Conservation (phyloP, 352 stramenopile species). For the Pythium rhizo-oryzae region DNA sequence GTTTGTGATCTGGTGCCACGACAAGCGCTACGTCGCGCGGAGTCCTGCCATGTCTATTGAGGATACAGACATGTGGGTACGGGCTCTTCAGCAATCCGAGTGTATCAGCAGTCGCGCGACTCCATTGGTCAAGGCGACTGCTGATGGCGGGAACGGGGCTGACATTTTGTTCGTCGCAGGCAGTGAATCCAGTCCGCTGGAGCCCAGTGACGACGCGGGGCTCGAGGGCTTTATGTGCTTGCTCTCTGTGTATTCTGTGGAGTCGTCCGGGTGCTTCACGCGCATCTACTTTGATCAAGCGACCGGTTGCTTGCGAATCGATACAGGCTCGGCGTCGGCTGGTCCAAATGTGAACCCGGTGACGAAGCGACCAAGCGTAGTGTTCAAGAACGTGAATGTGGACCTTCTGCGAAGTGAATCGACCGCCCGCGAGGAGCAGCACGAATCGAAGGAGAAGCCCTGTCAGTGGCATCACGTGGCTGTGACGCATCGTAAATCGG, state of each 20-base stretch:
- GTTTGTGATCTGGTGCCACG: conserved; percentile 56
- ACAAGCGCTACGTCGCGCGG: conserved; percentile 39
- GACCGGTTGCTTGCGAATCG: conserved; percentile 63
- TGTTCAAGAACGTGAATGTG: conserved; percentile 72
- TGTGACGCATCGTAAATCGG: conserved; percentile 69
- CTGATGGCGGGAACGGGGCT: conserved; percentile 14
- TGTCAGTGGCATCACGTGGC: conserved; percentile 76
- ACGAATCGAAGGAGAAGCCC: conserved; percentile 24
- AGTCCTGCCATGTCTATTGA: conserved; percentile 23
- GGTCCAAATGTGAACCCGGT: conserved; percentile 62
- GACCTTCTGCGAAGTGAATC: conserved; percentile 25
- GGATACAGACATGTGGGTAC: conserved; percentile 61
- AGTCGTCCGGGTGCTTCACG: conserved; percentile 62
- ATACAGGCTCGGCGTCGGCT: conserved; percentile 55
- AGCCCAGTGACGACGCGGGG: conserved; percentile 9
- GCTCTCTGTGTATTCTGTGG: conserved; percentile 72
- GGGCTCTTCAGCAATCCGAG: conserved; percentile 54
- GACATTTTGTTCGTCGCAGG: conserved; percentile 40
- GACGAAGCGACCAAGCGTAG: conserved; percentile 49
- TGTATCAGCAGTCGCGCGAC: conserved; percentile 36
- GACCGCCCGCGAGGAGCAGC: not conserved
- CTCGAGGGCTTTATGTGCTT: conserved; percentile 66
- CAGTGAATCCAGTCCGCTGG: not conserved
- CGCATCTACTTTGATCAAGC: conserved; percentile 76
- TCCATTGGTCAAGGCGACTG: conserved; percentile 31